Conservation (phyloP, 164 flowering plant species). For the Vitis rotundifolia region DNA sequence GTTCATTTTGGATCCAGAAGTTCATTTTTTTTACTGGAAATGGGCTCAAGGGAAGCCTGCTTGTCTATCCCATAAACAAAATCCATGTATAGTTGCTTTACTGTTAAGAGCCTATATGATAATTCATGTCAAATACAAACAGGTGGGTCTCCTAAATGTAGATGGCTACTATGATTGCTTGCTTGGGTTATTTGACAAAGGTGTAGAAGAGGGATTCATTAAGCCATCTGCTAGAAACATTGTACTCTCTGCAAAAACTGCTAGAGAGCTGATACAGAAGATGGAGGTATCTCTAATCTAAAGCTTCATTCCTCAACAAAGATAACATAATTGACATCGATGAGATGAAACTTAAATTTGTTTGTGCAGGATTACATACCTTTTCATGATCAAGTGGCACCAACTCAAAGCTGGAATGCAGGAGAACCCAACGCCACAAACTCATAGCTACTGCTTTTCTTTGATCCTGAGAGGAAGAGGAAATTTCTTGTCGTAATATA, state of each 20-base stretch:
- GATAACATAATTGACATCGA: too few species aligned
- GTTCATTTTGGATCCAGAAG: too few species aligned
- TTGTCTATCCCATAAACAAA: too few species aligned
- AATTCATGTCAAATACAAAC: background rate
- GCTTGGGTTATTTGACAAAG: slow-evolving; percentile 54
- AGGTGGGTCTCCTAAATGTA: slow-evolving; percentile 57
- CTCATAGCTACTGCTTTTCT: slow-evolving; percentile 3
- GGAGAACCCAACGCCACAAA: background rate
- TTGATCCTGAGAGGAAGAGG: background rate
- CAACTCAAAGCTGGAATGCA: slow-evolving; percentile 28
- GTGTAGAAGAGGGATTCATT: slow-evolving; percentile 63
- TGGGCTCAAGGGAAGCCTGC: too few species aligned
- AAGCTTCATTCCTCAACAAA: too few species aligned
- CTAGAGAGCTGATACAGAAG: slow-evolving; percentile 37
- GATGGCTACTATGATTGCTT: slow-evolving; percentile 58
- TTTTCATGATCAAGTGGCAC: slow-evolving; percentile 27
- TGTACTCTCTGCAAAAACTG: slow-evolving; percentile 37
- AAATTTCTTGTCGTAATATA: background rate
- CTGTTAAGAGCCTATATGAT: too few species aligned
- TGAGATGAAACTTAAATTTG: background rate
- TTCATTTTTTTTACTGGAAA: too few species aligned
- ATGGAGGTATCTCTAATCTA: slow-evolving; percentile 38
- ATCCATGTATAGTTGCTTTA: too few species aligned
- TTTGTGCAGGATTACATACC: slow-evolving; percentile 31
- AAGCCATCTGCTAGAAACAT: slow-evolving; percentile 36